Base-by-base conservation (phyloP, 768 basidiomycete genomes). In the Kwoniella europaea region DNA sequence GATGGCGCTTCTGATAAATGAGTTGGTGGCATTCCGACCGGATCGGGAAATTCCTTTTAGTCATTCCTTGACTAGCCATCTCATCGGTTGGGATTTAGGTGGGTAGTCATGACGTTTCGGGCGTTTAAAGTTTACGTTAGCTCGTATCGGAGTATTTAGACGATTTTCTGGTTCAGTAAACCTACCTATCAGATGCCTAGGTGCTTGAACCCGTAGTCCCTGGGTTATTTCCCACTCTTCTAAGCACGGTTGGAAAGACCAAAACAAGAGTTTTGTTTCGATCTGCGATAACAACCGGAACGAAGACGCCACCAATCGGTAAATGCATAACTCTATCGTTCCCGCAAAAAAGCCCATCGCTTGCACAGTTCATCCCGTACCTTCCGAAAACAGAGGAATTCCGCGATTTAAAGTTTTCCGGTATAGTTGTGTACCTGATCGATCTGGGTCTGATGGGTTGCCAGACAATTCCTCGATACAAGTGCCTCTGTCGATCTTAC, bases 41-140 rank as follows among this genome's bases (percentile, higher is more conserved):
- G 67, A 68, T 63, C 61, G 61, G 67, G 67, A 68, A 68, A 68
- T 62, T 68, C 57, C 16, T 20, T 50, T 46, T 20, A 29, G 27
- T 57, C 44, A 20, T 43, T 24, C 65, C 18, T 58, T 24, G 63
- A 50, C 65, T 35, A 56, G 65, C 65, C 65, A 67, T 67, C 65
- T 67, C 57, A 59, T 67, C 65, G 20, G 57, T 58, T 24, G 57
- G 65, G 24, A 43, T 27, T 35, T 43, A 16, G 44, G 59, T 44
- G 27, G 65, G 56, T 57, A 61, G 57, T 65, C 65, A 67, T 58
- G 65, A 59, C 65, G 65, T 56, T 29, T 57, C 54, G 55, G 64
- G 64, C 64, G 64, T 65, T 42, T 35, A 42, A 9, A 7, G 4
- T 44, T 65, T 65, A 65, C 64, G 64, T 65, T 65, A 65, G 64